Evolutionary conservation across 306 rosid species (phyloP).

Genomic region (Vachellia pachyceras): DNA sequence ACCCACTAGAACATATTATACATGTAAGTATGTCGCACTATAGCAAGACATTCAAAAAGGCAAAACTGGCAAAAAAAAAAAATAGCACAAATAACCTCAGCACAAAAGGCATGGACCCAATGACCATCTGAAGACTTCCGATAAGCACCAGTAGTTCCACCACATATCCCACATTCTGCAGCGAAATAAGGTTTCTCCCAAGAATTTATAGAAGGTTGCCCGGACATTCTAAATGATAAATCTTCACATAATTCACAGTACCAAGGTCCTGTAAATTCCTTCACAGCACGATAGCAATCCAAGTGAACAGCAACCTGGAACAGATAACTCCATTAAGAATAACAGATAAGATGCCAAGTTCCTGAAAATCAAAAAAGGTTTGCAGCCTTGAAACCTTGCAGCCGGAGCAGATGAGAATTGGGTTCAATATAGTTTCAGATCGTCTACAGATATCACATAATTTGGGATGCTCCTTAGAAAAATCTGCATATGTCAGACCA

Average conservation of each 20-base stretch:
- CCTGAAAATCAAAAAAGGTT: constrained; percentile 17
- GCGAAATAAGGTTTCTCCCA: constrained; percentile 82
- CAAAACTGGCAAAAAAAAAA: background rate
- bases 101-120: constrained; percentile 99
- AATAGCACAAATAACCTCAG: constrained; percentile 50
- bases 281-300: constrained; percentile 83
- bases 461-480: constrained; percentile 81
- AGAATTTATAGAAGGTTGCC: constrained; percentile 62
- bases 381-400: constrained; percentile 73
- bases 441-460: constrained; percentile 93
- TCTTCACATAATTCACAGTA: too few species aligned
- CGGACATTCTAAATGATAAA: constrained; percentile 60
- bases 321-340: constrained; percentile 17
- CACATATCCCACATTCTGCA: constrained; percentile 92
- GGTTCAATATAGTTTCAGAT: too few species aligned
- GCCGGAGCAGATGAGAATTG: constrained; percentile 81
- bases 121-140: constrained; percentile 89
- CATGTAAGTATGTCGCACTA: constrained; percentile 17
- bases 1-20: constrained; percentile 67
- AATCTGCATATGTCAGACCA: constrained; percentile 52
- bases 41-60: constrained; percentile 9
- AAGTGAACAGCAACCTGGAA: constrained; percentile 93
- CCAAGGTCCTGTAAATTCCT: constrained; percentile 92
- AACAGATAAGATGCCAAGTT: constrained; percentile 21
- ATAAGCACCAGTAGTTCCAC: constrained; percentile 91